Evolutionary conservation across 2,329 filamentous ascomycete genomes (phyloP), one percentile per base, ranked within the genome.

Genomic region (Talaromyces sp.): DNA sequence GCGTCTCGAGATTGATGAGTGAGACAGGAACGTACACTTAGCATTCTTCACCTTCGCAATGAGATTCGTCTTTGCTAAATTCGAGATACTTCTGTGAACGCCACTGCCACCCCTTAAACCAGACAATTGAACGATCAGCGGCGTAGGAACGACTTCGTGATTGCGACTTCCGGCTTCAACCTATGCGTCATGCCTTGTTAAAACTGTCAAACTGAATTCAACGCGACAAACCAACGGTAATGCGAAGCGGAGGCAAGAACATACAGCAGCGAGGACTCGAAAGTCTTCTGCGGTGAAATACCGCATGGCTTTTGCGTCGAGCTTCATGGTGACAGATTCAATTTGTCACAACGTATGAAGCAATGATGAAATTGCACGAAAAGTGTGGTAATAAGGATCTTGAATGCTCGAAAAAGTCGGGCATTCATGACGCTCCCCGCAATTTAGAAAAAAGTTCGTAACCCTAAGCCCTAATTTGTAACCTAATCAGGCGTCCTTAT

Each of bases 1-100:
- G 10, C 6, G 19, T 14, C 3, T 24, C n/a, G 22, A 19, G n/a
- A 31, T n/a, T 31, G 9, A 33, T 19, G 19, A 9, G 1, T 11
- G 9, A 13, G 47, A 16, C 3, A 10, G 27, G 4, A 11, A 69
- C 74, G 41, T 77, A 85, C 83, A 99, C 78, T 92, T 94, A 68
- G 94, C 92, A 77, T 98, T 97, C 79, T 97, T 96, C 71, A 97
- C 88, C 71, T 91, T 91, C 52, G 91, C 93, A 72, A 99, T 97
- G 72, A 99, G 85, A 66, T 92, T 92, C 58, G 90, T 88, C 79
- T 99, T 99, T 68, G 95, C 95, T 61, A 99, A 88, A 62, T 88
- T 89, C 27, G 93, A 96, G 70, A 99, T 98, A 74, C 88, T 90
- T 72, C 85, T 91, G 78, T 95, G 91, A 22, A 96, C 92, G 67